phyloP scores from a whole-genome alignment of 257 asterid species.

The Ophiorrhiza pumila region DNA sequence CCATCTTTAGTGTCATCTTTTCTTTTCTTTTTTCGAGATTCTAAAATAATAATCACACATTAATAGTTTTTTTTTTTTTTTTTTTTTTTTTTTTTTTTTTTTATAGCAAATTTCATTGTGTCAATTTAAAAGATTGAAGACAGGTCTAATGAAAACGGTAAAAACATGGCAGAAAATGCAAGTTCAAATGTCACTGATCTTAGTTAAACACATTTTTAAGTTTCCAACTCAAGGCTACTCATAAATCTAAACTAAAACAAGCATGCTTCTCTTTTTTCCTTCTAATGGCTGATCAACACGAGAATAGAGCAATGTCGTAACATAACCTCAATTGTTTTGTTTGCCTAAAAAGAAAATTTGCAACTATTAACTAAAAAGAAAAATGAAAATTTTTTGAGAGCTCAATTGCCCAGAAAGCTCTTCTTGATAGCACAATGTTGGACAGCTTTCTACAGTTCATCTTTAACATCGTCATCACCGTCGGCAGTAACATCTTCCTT shows the following conservation, averaged over 20 bases:
- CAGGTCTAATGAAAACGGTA: background rate
- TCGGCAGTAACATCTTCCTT: conserved; percentile 44
- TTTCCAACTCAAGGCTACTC: background rate
- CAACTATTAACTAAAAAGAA: conserved; percentile 19
- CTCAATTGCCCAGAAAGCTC: conserved; percentile 20
- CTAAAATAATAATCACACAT: too few species aligned
- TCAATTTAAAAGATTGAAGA: background rate
- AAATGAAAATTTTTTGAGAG: conserved; percentile 15
- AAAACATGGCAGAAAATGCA: background rate
- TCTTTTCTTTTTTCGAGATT: too few species aligned
- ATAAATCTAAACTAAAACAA: conserved; percentile 11
- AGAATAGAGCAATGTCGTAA: conserved; percentile 21
- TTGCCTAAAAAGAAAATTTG: conserved; percentile 27
- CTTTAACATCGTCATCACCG: conserved; percentile 54
- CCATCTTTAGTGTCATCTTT: too few species aligned
- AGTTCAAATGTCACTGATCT: background rate
- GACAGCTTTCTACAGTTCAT: conserved; percentile 53
- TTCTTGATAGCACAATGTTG: conserved; percentile 20
- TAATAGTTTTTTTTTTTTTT: too few species aligned
- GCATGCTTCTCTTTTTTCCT: conserved; percentile 5
- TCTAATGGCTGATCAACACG: conserved; percentile 20
- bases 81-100: too few species aligned
- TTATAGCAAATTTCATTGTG: too few species aligned
- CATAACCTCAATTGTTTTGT: conserved; percentile 32
- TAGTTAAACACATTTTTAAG: background rate